phyloP scores from a whole-genome alignment of 169 alveolate species.

The Plasmodium reichenowi region DNA sequence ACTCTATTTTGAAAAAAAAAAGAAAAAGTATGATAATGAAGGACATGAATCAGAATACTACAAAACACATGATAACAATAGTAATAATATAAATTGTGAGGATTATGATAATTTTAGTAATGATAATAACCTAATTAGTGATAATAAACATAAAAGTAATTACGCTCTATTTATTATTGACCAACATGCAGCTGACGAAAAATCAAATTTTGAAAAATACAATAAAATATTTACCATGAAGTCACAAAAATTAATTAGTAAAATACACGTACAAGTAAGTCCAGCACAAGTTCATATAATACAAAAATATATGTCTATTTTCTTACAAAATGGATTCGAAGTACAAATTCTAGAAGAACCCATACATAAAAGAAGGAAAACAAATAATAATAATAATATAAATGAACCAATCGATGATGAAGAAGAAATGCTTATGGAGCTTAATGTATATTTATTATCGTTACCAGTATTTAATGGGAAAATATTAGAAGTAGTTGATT shows the following conservation, averaged over 20 bases:
- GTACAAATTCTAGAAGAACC: conserved; percentile 72
- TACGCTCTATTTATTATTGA: conserved; percentile 95
- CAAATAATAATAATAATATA: not conserved
- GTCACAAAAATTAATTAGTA: conserved; percentile 92
- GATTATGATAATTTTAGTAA: not conserved
- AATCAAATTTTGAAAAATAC: conserved; percentile 90
- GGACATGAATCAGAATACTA: not conserved
- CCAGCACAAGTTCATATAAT: conserved; percentile 87
- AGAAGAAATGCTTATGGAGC: conserved; percentile 33
- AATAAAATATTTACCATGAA: conserved; percentile 89
- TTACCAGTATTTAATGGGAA: conserved; percentile 77
- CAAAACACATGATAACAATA: no score
- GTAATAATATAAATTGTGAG: not conserved
- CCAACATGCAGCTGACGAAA: conserved; percentile 99
- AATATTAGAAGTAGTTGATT: conserved; percentile 70
- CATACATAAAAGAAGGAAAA: conserved; percentile 22
- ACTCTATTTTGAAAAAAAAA: conserved; percentile 15
- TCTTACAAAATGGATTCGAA: conserved; percentile 90
- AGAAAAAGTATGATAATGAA: not conserved
- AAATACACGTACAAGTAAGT: conserved; percentile 91
- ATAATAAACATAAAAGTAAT: conserved; percentile 31
- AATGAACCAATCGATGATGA: not conserved
- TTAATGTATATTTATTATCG: conserved; percentile 77
- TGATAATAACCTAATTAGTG: conserved; percentile 4
- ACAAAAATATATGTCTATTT: conserved; percentile 83